Base-by-base conservation (phyloP, 441 rosid genomes). In the Manihot esculenta region DNA sequence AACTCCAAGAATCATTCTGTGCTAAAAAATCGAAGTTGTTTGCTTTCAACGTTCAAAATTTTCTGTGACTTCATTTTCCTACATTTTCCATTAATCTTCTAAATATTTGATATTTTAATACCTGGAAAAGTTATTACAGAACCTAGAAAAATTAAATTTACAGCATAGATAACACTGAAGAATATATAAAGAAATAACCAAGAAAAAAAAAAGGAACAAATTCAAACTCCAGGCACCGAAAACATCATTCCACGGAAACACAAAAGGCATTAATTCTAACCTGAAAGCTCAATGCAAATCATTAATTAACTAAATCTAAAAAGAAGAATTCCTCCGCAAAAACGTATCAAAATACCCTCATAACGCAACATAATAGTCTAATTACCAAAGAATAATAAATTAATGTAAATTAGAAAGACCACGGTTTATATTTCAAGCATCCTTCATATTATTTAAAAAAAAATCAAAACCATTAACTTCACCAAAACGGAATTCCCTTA, bases 351-450 rank as follows among this genome's bases (percentile, higher is more conserved):
- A 56, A 56, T 12, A 26, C 23, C 8, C 8, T 14, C 7, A 3
- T 15, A 21, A 42, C 20, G 50, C 9, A 42, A 45, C 44, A 14
- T 23, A 7, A 23, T 24, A 42, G 18, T 3, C 45, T 45, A 26
- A 64, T 64, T 64, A 33, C 27, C 33, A 17, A 62, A 64, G 10
- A 23, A 64, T 48, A 33, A n/a, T n/a, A n/a, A n/a, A n/a, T n/a
- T n/a, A n/a, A 17, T 48, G 8, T 1, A 24, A 47, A 5, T 21
- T 7, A n/a, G 11, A 48, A 9, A 64, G n/a, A 64, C 23, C 27
- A 0, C 0, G 21, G 18, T n/a, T 45, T 24, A 45, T 45, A 23
- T 61, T 21, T 42, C 49, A 24, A 11, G 14, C 48, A 44, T 45
- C 14, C 2, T 0, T 54, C 0, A 5, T 17, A 48, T 48, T 33